Evolutionary conservation across 2,329 filamentous ascomycete species (phyloP).

Genomic region (Ophiocordyceps polyrhachis-furcata): DNA sequence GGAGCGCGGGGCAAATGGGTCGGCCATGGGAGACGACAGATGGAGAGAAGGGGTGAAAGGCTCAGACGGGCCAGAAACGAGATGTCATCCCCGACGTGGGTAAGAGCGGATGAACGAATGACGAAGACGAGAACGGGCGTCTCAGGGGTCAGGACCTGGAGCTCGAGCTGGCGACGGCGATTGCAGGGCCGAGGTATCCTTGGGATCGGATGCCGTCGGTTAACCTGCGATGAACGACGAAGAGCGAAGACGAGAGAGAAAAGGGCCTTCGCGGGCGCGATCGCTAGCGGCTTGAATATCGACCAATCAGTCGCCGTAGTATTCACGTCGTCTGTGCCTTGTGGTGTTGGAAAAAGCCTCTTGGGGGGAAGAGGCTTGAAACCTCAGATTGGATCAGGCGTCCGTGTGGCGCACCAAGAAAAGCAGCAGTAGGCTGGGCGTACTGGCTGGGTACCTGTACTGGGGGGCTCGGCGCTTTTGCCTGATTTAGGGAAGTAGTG

Average conservation of each 20-base stretch:
- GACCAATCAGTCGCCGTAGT: background rate
- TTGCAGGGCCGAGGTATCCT: background rate
- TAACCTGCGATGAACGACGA: background rate
- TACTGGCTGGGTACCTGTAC: background rate
- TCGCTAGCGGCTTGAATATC: background rate
- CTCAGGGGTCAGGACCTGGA: background rate
- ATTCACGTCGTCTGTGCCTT: background rate
- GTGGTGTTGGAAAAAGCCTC: background rate
- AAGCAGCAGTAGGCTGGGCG: background rate
- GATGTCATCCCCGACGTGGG: background rate
- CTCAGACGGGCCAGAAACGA: background rate
- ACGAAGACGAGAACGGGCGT: background rate
- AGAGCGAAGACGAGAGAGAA: background rate
- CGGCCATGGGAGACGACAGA: conserved; percentile 32
- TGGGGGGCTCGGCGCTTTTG: background rate
- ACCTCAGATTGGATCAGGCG: background rate
- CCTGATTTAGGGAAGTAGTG: background rate
- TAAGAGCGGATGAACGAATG: background rate
- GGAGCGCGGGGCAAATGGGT: conserved; percentile 49
- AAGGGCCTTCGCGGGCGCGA: background rate
- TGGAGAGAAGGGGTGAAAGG: background rate
- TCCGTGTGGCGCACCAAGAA: background rate
- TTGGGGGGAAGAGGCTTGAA: background rate
- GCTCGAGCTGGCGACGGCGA: background rate
- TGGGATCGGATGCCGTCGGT: background rate